phyloP scores from a whole-genome alignment of 1,284 basidiomycete species.

The Vanrija humicola region DNA sequence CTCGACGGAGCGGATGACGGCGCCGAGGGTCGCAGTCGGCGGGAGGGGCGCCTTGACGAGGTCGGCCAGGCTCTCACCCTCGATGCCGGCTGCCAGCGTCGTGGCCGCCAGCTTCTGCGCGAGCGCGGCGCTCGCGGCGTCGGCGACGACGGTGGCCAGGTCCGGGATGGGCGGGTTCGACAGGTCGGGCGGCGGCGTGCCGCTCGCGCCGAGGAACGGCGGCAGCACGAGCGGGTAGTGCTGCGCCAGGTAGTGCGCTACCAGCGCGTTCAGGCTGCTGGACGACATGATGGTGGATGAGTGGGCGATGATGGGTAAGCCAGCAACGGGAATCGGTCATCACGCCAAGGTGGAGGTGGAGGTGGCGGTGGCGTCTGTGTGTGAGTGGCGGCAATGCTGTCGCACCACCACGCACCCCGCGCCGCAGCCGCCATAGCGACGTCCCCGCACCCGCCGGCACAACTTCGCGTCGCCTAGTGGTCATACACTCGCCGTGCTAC shows the following conservation, averaged over 20 bases:
- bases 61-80: slow-evolving; percentile 18
- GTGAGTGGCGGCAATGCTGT: no score
- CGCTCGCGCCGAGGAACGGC: slow-evolving; percentile 34
- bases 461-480: no score
- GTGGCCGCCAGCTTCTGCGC: slow-evolving; percentile 14
- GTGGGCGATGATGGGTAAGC: not conserved
- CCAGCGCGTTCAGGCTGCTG: slow-evolving; percentile 20
- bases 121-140: slow-evolving; percentile 26
- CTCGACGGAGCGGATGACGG: slow-evolving; percentile 23
- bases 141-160: slow-evolving; percentile 34
- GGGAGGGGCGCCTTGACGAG: slow-evolving; percentile 21
- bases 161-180: slow-evolving; percentile 28
- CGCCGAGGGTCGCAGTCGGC: slow-evolving; percentile 14
- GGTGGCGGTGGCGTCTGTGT: no score
- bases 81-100: slow-evolving; percentile 8
- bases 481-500: no score
- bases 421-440: no score
- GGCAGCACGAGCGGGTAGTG: slow-evolving; percentile 38
- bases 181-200: slow-evolving; percentile 23
- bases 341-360: not conserved
- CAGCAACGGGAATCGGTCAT: not conserved
- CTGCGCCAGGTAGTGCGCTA: slow-evolving; percentile 41
- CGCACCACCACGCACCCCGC: no score
- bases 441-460: no score
- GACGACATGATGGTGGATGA: no score